phyloP scores from a whole-genome alignment of 169 alveolate genomes.

The Plasmodium reichenowi region DNA sequence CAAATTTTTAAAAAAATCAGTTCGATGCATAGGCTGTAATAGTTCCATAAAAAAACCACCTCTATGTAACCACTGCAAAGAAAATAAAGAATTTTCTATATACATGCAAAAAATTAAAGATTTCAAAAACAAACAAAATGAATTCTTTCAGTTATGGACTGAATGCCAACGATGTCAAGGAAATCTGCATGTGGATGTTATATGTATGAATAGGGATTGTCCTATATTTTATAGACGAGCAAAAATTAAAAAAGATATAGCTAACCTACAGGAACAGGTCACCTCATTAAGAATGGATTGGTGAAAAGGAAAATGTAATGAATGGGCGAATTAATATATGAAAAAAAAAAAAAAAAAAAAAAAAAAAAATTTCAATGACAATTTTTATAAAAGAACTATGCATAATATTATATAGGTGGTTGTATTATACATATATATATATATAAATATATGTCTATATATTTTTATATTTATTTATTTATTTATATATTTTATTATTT shows the following conservation, averaged over 20 bases:
- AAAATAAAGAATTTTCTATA: constrained; percentile 81
- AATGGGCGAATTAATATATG: too few species aligned
- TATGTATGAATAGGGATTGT: constrained; percentile 98
- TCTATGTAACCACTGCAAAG: constrained; percentile 83
- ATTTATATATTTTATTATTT: not conserved
- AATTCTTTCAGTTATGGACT: constrained; percentile 96
- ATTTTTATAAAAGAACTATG: not conserved
- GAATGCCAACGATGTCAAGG: constrained; percentile 98
- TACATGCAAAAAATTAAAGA: constrained; percentile 88
- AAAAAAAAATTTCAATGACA: not conserved
- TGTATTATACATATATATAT: not conserved
- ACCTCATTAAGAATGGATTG: constrained; percentile 77
- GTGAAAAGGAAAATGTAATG: not conserved
- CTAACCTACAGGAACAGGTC: constrained; percentile 84
- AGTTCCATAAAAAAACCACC: constrained; percentile 87
- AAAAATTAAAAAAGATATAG: constrained; percentile 93
- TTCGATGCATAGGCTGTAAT: constrained; percentile 95
- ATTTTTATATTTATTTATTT: too few species aligned
- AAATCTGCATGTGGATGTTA: constrained; percentile 94
- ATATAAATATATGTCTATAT: not conserved
- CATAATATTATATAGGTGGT: not conserved
- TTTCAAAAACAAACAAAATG: constrained; percentile 91
- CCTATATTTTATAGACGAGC: constrained; percentile 98
- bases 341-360: constrained; percentile 5
- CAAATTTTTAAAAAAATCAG: constrained; percentile 92